Evolutionary conservation across 139 green algal species (phyloP).

Genomic region (Coelastrella sp.): DNA sequence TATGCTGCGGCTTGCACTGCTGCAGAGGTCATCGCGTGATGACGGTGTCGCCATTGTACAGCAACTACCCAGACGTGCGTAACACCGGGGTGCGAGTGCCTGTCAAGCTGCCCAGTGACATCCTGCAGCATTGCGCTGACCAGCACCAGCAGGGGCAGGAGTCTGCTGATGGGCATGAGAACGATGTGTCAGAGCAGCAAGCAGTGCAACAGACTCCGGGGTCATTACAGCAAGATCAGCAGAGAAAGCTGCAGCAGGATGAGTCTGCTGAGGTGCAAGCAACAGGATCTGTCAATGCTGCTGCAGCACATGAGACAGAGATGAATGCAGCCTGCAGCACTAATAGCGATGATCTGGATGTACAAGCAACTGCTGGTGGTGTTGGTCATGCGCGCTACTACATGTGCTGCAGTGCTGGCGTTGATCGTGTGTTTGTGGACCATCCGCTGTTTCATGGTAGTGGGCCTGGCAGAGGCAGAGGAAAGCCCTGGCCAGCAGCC

Average conservation of each 20-base stretch:
- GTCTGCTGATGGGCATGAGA: background rate
- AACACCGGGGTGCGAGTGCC: slow-evolving; percentile 71
- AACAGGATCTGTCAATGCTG: no score
- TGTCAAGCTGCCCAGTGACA: slow-evolving; percentile 56
- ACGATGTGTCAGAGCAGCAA: background rate
- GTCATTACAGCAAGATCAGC: background rate
- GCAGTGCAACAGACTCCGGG: background rate
- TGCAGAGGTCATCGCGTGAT: slow-evolving; percentile 84
- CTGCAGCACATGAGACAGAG: no score
- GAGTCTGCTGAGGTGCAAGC: no score
- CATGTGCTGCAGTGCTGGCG: slow-evolving; percentile 57
- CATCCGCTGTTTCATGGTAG: slow-evolving; percentile 70
- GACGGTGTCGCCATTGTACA: slow-evolving; percentile 84
- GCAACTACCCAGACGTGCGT: slow-evolving; percentile 62
- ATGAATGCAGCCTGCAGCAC: no score
- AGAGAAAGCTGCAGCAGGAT: background rate
- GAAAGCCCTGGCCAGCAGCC: slow-evolving; percentile 19
- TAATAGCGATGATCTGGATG: no score
- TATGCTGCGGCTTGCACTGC: background rate
- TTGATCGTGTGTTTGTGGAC: slow-evolving; percentile 87
- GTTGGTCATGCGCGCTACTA: slow-evolving; percentile 54
- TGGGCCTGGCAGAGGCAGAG: background rate
- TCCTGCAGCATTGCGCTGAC: no score
- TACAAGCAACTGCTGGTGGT: no score
- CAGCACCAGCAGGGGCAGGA: background rate